A percentile compares a stretch with the other conserved stretches of the same genome.
phyloP scores from a whole-genome alignment of 23 red algal genomes.

The Gracilaria domingensis region DNA sequence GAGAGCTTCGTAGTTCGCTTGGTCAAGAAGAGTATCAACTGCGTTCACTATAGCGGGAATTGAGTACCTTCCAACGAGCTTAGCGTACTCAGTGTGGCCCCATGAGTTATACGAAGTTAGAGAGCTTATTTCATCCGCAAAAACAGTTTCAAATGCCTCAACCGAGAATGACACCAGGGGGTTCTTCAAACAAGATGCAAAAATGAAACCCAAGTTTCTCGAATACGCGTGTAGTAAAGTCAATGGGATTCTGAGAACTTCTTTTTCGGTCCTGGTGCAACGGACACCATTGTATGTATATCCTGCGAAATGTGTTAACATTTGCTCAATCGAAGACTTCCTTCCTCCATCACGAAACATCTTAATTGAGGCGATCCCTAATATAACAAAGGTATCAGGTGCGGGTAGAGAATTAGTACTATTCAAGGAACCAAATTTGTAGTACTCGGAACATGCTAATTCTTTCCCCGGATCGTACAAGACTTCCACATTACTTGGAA shows the following conservation, averaged over 20 bases:
- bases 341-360: background rate
- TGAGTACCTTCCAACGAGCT: conserved; percentile 29
- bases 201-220: conserved; percentile 31
- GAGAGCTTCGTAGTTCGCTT: background rate
- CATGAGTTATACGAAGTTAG: conserved; percentile 32
- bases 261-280: conserved; percentile 2
- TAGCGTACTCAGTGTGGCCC: conserved; percentile 16
- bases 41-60: conserved; percentile 31
- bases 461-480: conserved; percentile 22
- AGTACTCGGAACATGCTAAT: conserved; percentile 17
- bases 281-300: conserved; percentile 25
- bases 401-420: background rate
- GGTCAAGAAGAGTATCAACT: conserved; percentile 20
- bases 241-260: background rate
- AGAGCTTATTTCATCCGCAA: conserved; percentile 28
- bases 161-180: background rate
- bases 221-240: background rate
- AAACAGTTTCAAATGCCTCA: conserved; percentile 1
- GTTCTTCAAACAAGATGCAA: background rate
- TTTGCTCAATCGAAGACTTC: conserved; percentile 1
- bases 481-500: conserved; percentile 10
- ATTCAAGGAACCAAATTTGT: conserved; percentile 4
- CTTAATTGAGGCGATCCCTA: conserved; percentile 23
- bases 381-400: background rate
- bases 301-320: conserved; percentile 11